Evolutionary conservation across 2,329 filamentous ascomycete species (phyloP).

Genomic region (Pseudopithomyces chartarum): DNA sequence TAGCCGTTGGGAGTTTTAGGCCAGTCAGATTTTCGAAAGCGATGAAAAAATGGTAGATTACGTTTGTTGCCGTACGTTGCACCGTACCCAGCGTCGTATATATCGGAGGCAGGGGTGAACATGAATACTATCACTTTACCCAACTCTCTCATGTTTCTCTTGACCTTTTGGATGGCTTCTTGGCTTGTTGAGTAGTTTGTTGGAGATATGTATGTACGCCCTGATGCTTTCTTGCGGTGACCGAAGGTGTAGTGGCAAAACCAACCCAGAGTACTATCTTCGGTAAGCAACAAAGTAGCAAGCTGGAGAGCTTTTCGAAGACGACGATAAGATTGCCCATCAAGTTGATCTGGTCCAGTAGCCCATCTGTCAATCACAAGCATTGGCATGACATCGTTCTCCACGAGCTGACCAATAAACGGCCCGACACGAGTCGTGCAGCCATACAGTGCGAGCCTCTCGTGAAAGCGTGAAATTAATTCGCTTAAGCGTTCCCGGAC

Average conservation of each 20-base stretch:
- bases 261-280: conserved; percentile 22
- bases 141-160: conserved; percentile 11
- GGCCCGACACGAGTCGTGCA: not conserved
- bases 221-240: not conserved
- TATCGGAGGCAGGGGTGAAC: conserved; percentile 14
- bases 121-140: conserved; percentile 16
- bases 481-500: not conserved
- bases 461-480: not conserved
- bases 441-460: not conserved
- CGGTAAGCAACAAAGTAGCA: conserved; percentile 18
- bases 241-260: conserved; percentile 24
- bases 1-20: conserved; percentile 1
- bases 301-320: conserved; percentile 20
- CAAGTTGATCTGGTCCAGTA: conserved; percentile 18
- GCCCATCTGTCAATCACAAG: conserved; percentile 24
- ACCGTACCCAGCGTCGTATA: conserved; percentile 5
- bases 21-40: conserved; percentile 9
- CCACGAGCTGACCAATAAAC: conserved; percentile 7
- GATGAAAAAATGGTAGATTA: conserved; percentile 4
- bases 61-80: conserved; percentile 1
- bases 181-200: conserved; percentile 2
- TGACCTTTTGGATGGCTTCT: conserved; percentile 10
- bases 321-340: not conserved
- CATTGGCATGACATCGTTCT: conserved; percentile 20
- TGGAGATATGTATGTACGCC: conserved; percentile 9